Conservation (phyloP, 176 grass and related monocot species). For the Oryza longistaminata region DNA sequence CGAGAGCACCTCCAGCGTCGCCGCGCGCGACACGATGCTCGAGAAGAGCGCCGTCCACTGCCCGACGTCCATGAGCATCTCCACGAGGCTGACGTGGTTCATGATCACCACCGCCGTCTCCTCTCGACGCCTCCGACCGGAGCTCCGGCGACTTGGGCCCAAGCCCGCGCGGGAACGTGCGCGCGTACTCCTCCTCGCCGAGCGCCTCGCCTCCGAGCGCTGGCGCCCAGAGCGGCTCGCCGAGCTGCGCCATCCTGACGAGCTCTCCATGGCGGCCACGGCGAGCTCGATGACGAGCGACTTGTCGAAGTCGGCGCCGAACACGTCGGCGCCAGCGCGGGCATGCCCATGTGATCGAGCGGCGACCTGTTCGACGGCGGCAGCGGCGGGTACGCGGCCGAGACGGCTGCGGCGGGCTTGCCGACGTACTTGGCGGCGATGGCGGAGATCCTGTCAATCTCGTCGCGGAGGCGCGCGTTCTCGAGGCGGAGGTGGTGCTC, state of each 20-base stretch:
- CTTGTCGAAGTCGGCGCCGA: conserved; percentile 66
- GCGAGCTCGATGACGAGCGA: conserved; percentile 83
- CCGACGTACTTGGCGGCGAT: conserved; percentile 83
- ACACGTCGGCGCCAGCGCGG: conserved; percentile 18
- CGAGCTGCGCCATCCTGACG: conserved; percentile 67
- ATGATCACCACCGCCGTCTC: conserved; percentile 67
- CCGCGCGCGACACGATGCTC: conserved; percentile 71
- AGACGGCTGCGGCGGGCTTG: conserved; percentile 45
- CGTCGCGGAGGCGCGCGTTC: conserved; percentile 77
- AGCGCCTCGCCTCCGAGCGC: conserved; percentile 45
- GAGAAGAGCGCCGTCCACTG: conserved; percentile 85
- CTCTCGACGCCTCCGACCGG: conserved; percentile 63
- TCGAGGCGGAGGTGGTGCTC: conserved; percentile 85
- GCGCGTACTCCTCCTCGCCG: conserved; percentile 66
- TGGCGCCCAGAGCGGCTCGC: conserved; percentile 67
- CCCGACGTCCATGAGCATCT: conserved; percentile 88
- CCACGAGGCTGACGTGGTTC: conserved; percentile 68
- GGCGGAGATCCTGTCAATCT: conserved; percentile 84
- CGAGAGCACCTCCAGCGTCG: conserved; percentile 68
- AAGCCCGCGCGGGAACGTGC: conserved; percentile 61
- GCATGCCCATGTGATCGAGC: conserved; percentile 53
- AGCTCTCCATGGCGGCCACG: conserved; percentile 92
- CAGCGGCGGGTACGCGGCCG: conserved; percentile 22
- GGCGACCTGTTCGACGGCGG: conserved; percentile 36
- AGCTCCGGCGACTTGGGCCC: conserved; percentile 62